A percentile compares a stretch with the other conserved stretches of the same genome.
These are phyloP conservation scores for Oemleria cerasiformis DNA, from an alignment of 306 rosid species.

Conservation along the genomic window DNA sequence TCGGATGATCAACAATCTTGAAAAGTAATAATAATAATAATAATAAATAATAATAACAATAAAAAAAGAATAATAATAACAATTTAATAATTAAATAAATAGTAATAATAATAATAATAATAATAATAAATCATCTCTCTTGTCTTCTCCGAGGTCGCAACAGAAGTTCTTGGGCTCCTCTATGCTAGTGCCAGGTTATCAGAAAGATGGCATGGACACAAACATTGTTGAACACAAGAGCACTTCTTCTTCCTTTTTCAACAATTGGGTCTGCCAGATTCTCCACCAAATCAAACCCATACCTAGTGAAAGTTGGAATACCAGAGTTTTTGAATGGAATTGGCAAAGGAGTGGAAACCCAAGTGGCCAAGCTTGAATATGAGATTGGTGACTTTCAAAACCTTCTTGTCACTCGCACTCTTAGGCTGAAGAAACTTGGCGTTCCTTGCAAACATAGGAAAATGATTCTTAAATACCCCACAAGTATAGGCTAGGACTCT, in stretches of 20 bases:
- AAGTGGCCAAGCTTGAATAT: slow-evolving; percentile 66
- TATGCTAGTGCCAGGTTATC: neutral
- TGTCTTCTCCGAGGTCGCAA: no score
- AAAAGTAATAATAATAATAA: no score
- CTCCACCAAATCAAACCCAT: no score
- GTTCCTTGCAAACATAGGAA: slow-evolving; percentile 89
- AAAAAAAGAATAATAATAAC: no score
- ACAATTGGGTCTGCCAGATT: no score
- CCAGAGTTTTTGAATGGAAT: slow-evolving; percentile 76
- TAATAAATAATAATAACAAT: no score
- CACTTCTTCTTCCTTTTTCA: slow-evolving; percentile 14
- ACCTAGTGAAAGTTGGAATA: no score
- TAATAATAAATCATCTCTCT: no score
- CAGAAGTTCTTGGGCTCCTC: neutral
- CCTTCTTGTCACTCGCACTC: slow-evolving; percentile 77
- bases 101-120: no score
- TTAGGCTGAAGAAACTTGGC: slow-evolving; percentile 75
- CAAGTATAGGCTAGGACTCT: slow-evolving; percentile 83
- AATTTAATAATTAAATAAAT: no score
- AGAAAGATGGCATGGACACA: slow-evolving; percentile 50
- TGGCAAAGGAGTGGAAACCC: slow-evolving; percentile 76
- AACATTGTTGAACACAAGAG: slow-evolving; percentile 22
- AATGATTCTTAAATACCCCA: slow-evolving; percentile 72
- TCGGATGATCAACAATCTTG: no score
- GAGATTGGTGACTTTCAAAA: slow-evolving; percentile 81